Evolutionary conservation across 768 basidiomycete genomes (phyloP), one percentile per base, ranked within the genome.

Genomic region (Exsudoporus frostii): DNA sequence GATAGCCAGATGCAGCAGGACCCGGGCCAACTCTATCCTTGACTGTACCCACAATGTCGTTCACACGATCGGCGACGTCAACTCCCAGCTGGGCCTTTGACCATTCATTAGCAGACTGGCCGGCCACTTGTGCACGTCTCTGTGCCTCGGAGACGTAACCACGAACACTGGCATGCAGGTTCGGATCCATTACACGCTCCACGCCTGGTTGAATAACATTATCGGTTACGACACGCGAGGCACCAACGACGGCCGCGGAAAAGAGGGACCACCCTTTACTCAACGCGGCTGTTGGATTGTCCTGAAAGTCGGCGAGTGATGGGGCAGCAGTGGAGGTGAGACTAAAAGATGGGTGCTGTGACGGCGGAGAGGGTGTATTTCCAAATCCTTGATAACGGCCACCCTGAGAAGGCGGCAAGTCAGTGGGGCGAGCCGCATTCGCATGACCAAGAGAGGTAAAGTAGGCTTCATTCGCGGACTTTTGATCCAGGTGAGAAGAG

Each of bases 261-360:
- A 99, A 87, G n/a, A 98, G 72, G 24, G 92, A 92, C 97, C 97
- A 98, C 41, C 95, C 93, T 74, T 98, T 98, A 62, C 83, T 83
- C 14, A 98, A 71, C 0, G 96, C 95, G 9, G 82, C 84, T 34
- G 87, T 70, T 0, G 96, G 96, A 65, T 92, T 92, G 41, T 88
- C 83, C 67, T 96, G 91, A 29, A 98, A 72, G 19, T 99, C 95
- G 38, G 75, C 70, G 3, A 98, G 66, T 0, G 85, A 79, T 0
- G 96, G 96, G 11, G 87, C 85, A 32, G 86, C 81, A 10, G 85
- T 82, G 27, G 92, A 94, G 4, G 92, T 92, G 38, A 90, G 74
- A 6, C 79, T 76, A 62, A 78, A 85, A 2, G 90, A 82, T 2
- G 91, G 86, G 68, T 89, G 80, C 48, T 81, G 75, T 24, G 78